Evolutionary conservation across 176 grass and related monocot species (phyloP), one percentile per base, ranked within the genome.

Genomic region (Canna indica): DNA sequence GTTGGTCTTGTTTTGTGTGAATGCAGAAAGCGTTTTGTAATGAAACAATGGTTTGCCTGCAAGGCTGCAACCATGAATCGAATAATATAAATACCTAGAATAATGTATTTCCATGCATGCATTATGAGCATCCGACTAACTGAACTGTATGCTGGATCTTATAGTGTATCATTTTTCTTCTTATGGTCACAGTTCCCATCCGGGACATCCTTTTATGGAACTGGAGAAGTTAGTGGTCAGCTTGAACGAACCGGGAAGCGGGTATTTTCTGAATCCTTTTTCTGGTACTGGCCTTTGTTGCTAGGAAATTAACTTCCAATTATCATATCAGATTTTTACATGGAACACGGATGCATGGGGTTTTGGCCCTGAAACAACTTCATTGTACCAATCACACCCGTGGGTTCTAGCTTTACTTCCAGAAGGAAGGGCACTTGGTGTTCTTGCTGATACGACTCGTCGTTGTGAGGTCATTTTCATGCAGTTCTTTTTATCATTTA

Each of bases 311-410:
- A 36, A 65, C 24, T 16, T 48, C 13, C 15, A 22, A 1, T 62
- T 78, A 31, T 74, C 35, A 18, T 58, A 27, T 71, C 64, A 96
- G 92, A 81, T 96, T 81, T 96, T 91, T 78, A 87, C 92, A 53
- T 96, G 92, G 92, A 96, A 96, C 81, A 91, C 88, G 24, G 88
- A 89, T 75, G 92, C 86, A 69, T 89, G 92, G 92, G 88, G 88
- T 77, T 96, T 72, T 69, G 81, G 88, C 20, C 81, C 86, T 78
- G 83, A 71, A 81, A 96, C 92, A 26, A 89, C 86, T 26, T 91
- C 92, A 22, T 78, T 96, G 47, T 96, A 96, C 63, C 92, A 96
- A 69, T 91, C 92, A 36, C 92, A 96, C 74, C 88, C 92, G 68
- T 96, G 88, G 88, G 92, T 96, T 62, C 50, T 96, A 74, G 88